Evolutionary conservation across 2,329 filamentous ascomycete genomes (phyloP).

Genomic region (Alternaria sp.): DNA sequence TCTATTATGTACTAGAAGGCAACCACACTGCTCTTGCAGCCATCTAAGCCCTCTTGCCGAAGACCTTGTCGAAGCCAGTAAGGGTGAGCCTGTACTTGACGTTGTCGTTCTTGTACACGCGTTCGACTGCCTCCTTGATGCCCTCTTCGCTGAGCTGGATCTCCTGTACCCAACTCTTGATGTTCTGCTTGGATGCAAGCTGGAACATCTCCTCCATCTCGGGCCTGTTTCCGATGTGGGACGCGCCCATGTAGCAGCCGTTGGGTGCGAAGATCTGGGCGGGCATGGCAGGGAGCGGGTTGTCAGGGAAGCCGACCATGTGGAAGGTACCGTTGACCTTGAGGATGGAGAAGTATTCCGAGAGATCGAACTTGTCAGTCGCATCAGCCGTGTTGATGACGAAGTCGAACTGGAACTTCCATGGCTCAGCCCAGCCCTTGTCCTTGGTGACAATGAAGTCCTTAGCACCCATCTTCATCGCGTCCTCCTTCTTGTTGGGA

Average conservation of each 20-base stretch:
- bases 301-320: slow-evolving; percentile 79
- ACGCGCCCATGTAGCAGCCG: slow-evolving; percentile 63
- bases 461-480: slow-evolving; percentile 64
- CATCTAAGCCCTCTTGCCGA: slow-evolving; percentile 57
- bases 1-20: background rate
- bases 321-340: slow-evolving; percentile 84
- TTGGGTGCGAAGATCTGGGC: slow-evolving; percentile 78
- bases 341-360: slow-evolving; percentile 76
- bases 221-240: slow-evolving; percentile 57
- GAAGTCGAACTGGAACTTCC: slow-evolving; percentile 71
- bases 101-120: slow-evolving; percentile 70
- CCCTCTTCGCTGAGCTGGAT: slow-evolving; percentile 75
- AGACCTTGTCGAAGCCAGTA: slow-evolving; percentile 70
- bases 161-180: slow-evolving; percentile 65
- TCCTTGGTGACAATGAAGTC: slow-evolving; percentile 65
- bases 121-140: slow-evolving; percentile 71
- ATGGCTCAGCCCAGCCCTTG: slow-evolving; percentile 64
- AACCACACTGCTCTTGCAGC: background rate
- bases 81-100: slow-evolving; percentile 76
- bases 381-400: slow-evolving; percentile 77
- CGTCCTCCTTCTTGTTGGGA: slow-evolving; percentile 65
- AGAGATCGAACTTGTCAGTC: slow-evolving; percentile 71
- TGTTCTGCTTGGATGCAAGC: slow-evolving; percentile 57
- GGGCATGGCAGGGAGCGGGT: slow-evolving; percentile 72
- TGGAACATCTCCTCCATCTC: slow-evolving; percentile 61